Evolutionary conservation across 2,329 filamentous ascomycete species (phyloP), one percentile per base, ranked within the genome.

Genomic region (Bimuria novae-zelandiae): DNA sequence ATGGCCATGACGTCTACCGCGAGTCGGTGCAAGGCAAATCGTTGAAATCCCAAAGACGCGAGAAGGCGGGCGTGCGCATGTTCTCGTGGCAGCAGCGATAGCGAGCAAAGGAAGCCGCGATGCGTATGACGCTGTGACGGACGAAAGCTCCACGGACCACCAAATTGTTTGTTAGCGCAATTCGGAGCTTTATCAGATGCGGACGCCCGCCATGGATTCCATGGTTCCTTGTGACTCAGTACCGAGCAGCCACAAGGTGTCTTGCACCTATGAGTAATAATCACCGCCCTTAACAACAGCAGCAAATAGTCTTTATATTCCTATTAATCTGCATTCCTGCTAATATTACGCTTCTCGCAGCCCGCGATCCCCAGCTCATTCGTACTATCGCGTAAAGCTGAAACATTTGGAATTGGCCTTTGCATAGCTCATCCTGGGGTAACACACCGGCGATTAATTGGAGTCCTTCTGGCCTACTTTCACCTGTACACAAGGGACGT

Each of bases 1-100:
- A 72, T 73, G 36, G 52, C 45, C 50, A n/a, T n/a, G 21, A 30
- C 14, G 36, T 59, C 54, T 70, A 69, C 63, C 64, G 67, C 63
- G 65, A 64, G 44, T 66, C 60, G 42, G 55, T 58, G 51, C 63
- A 63, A 62, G 59, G 64, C 49, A 60, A 63, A 49, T 57, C 27
- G 48, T 56, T 49, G 48, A 56, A 61, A 54, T 62, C 59, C 56
- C 57, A 57, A 51, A 59, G 53, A 50, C 59, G 61, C 40, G 47
- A 59, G 54, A 65, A 57, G 59, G 61, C 51, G 44, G 62, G 55
- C 50, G 56, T 64, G 56, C 27, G 64, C 69, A 71, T 73, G 45
- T 61, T 71, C 64, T 22, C n/a, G 23, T 7, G 33, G 44, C 42
- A 23, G 5, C 49, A 50, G 44, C 7, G 41, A 35, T 53, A 56